Base-by-base conservation (phyloP, 2,329 filamentous ascomycete genomes). In the Xylariaceae sp. region DNA sequence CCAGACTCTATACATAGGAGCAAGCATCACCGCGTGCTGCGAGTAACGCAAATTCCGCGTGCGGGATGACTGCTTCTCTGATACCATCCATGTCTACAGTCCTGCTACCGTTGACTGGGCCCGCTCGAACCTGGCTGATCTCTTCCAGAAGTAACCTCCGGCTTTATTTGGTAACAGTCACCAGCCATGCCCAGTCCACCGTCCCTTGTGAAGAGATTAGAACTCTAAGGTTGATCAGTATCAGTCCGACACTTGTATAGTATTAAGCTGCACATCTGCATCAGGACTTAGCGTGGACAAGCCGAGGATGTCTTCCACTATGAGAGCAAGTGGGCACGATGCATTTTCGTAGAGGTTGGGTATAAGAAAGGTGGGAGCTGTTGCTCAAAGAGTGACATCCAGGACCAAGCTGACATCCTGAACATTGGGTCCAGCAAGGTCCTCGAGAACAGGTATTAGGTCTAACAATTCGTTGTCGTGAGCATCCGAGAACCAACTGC, bases 401-500 rank as follows among this genome's bases (percentile, higher is more conserved):
- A 99, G 86, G 66, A 99, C 94, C 68, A 99, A 80, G 78, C 92
- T 97, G 72, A 99, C 94, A 74, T 99, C 94, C 74, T 87, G 84
- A 59, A 99, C 94, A 70, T 92, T 88, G 57, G 85, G 74, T 63
- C 88, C 87, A 59, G 94, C 92, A 69, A 99, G 80, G 73, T 99
- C 94, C 79, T 99, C 94, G 63, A 99, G 89, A 66, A 99, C 94
- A 51, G 94, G 94, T 71, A 99, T 97, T 66, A 99, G 79, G 71
- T 99, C 94, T 67, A 99, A 80, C 59, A 99, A 81, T 79, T 99
- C 94, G 74, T 99, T 99, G 76, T 99, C 94, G 74, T 99, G 94
- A 59, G 94, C 94, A 74, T 99, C 94, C 63, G 91, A 96, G 76
- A 99, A 99, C 94, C 94, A 99, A 79, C 92, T 97, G 81, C 91